Conservation (phyloP, 345 rosid genomes). For the Psidium guajava region DNA sequence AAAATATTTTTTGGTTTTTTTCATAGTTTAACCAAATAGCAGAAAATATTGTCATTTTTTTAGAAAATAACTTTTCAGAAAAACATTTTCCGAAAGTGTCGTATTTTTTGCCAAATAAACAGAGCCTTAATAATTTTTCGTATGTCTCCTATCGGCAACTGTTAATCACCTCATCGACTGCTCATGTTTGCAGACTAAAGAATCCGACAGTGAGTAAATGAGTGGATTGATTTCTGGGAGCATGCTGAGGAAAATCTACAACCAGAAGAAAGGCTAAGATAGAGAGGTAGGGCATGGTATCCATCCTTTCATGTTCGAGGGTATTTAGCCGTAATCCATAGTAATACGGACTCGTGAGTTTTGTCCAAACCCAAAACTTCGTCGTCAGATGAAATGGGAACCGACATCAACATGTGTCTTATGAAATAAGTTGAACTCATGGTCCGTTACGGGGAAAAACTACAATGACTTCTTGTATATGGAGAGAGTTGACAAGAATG, state of each 20-base stretch:
- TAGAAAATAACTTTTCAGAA: too few species aligned
- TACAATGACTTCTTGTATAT: constrained; percentile 14
- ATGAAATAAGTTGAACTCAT: too few species aligned
- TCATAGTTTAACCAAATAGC: too few species aligned
- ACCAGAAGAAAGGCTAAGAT: constrained; percentile 21
- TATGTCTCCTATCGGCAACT: neutral
- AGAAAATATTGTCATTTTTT: too few species aligned
- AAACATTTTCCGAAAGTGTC: too few species aligned
- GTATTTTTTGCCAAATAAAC: too few species aligned
- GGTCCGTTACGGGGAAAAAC: neutral
- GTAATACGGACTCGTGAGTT: neutral
- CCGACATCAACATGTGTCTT: too few species aligned
- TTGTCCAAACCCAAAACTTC: neutral
- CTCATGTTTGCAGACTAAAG: neutral
- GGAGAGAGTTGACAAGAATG: constrained; percentile 50
- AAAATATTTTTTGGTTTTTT: too few species aligned
- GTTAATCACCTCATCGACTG: neutral
- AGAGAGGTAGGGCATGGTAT: constrained; percentile 43
- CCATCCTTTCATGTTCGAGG: neutral
- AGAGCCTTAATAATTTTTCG: too few species aligned
- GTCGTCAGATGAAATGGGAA: too few species aligned
- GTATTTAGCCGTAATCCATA: neutral
- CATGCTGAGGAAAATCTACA: constrained; percentile 58
- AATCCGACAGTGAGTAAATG: constrained; percentile 38
- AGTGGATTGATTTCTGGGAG: constrained; percentile 54